Conservation (phyloP, 257 asterid genomes). For the Coffea eugenioides region DNA sequence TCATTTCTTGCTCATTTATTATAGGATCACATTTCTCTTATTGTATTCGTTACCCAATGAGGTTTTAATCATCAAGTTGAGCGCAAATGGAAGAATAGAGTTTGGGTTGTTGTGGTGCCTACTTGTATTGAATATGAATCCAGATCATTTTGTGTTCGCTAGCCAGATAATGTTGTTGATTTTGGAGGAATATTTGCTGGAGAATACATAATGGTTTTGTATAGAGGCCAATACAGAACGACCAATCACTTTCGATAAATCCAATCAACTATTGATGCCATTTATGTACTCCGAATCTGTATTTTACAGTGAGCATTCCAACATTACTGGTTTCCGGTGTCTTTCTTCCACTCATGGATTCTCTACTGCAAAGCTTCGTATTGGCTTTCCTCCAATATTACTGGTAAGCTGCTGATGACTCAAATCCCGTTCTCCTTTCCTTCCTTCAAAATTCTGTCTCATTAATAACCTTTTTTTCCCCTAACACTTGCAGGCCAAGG, state of each 20-base stretch:
- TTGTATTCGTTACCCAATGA: background rate
- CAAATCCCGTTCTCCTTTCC: background rate
- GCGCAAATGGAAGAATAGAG: background rate
- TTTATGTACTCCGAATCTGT: background rate
- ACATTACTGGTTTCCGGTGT: conserved; percentile 65
- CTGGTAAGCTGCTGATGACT: conserved; percentile 42
- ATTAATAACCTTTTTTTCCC: background rate
- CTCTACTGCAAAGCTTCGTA: conserved; percentile 47
- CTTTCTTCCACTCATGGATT: conserved; percentile 62
- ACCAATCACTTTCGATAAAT: background rate
- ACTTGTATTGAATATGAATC: background rate
- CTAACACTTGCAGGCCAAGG: conserved; percentile 43
- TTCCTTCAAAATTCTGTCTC: background rate
- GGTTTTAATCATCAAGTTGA: background rate
- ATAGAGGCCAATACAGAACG: background rate
- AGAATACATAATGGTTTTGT: background rate
- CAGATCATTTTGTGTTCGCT: background rate
- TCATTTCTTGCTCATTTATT: background rate
- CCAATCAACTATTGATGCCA: background rate
- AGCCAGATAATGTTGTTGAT: background rate
- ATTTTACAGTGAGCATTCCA: conserved; percentile 65
- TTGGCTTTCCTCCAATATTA: conserved; percentile 66
- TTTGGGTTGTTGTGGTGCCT: background rate
- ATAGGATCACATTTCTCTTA: background rate
- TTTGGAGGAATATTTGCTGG: background rate